Evolutionary conservation across 164 flowering plant genomes (phyloP).

Genomic region (Chimonanthus praecox): DNA sequence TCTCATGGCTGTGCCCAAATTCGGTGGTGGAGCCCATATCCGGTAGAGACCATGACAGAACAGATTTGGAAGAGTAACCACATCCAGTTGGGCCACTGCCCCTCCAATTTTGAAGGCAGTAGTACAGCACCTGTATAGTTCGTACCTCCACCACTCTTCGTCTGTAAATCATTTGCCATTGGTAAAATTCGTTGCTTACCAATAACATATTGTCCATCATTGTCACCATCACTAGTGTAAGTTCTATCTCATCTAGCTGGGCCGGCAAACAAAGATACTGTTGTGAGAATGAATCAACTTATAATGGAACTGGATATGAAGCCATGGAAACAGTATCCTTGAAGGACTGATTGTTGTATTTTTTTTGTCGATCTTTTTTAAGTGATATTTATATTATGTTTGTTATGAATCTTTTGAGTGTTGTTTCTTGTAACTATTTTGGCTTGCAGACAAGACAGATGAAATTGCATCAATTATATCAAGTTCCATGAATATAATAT

Average conservation of each 20-base stretch:
- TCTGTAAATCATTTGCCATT: not conserved
- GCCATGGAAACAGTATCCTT: not conserved
- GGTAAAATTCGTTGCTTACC: too few relatives aligned
- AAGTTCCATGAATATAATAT: not conserved
- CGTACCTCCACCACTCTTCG: not conserved
- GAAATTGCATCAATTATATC: not conserved
- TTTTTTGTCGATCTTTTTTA: not conserved
- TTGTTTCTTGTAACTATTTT: not conserved
- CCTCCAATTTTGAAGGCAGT: not conserved
- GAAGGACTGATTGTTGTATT: not conserved
- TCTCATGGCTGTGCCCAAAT: conserved; percentile 56
- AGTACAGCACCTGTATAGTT: not conserved
- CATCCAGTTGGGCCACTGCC: not conserved
- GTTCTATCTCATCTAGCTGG: too few relatives aligned
- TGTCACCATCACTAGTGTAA: too few relatives aligned
- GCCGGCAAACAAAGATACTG: too few relatives aligned
- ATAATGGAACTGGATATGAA: too few relatives aligned
- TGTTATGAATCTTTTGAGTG: not conserved
- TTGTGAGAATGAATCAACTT: not conserved
- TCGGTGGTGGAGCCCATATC: conserved; percentile 26
- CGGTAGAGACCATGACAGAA: not conserved
- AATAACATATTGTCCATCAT: too few relatives aligned
- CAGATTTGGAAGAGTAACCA: not conserved
- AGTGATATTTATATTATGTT: not conserved
- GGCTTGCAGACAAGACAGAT: not conserved